Conservation (phyloP, 192 early-diverging fungal species). For the Coemansia sp. region DNA sequence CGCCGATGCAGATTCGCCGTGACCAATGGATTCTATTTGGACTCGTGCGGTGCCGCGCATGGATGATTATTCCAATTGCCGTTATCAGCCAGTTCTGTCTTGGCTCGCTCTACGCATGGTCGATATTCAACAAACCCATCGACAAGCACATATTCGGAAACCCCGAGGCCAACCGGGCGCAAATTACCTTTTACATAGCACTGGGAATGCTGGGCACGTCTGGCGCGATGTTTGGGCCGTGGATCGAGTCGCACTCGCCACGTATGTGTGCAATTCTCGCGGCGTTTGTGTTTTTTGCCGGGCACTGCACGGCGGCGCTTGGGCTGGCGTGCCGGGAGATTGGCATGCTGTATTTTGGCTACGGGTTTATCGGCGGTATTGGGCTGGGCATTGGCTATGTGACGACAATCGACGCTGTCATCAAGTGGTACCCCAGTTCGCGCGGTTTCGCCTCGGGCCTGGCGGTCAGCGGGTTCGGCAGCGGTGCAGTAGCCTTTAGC, state of each 20-base stretch:
- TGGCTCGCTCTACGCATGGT: slow-evolving; percentile 77
- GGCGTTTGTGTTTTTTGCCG: slow-evolving; percentile 63
- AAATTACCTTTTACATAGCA: slow-evolving; percentile 74
- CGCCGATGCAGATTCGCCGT: slow-evolving; percentile 54
- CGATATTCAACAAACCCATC: slow-evolving; percentile 73
- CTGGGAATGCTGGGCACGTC: slow-evolving; percentile 73
- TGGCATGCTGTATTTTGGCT: slow-evolving; percentile 66
- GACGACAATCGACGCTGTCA: slow-evolving; percentile 69
- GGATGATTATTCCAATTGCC: slow-evolving; percentile 68
- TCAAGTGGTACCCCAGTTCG: slow-evolving; percentile 76
- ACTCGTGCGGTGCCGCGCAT: slow-evolving; percentile 57
- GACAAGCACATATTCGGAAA: slow-evolving; percentile 57
- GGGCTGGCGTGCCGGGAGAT: slow-evolving; percentile 58
- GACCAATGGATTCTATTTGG: slow-evolving; percentile 56
- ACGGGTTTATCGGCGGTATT: slow-evolving; percentile 68
- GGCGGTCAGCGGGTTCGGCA: slow-evolving; percentile 77
- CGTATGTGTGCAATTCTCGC: slow-evolving; percentile 64
- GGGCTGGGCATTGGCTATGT: slow-evolving; percentile 76
- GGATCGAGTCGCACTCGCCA: slow-evolving; percentile 76
- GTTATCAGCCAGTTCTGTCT: slow-evolving; percentile 72
- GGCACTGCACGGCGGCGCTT: slow-evolving; percentile 65
- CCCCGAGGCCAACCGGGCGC: slow-evolving; percentile 50
- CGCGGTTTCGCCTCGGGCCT: slow-evolving; percentile 74
- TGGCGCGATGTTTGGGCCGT: slow-evolving; percentile 72
- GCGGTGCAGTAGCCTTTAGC: slow-evolving; percentile 67